Base-by-base conservation (phyloP, 257 asterid species). In the Phtheirospermum japonicum region DNA sequence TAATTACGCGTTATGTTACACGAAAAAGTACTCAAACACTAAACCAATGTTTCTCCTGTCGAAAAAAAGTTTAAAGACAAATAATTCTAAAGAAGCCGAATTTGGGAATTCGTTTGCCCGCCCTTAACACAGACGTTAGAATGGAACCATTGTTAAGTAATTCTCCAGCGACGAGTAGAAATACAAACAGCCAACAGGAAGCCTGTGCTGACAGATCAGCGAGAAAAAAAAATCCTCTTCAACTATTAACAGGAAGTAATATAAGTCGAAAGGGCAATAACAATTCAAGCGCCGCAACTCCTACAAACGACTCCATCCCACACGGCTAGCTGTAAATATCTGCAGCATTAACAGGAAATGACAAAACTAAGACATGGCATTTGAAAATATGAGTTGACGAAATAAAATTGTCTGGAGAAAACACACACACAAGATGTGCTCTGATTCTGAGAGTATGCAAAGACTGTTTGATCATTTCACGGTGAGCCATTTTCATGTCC, bases 301-400 rank as follows among this genome's bases (percentile, higher is more conserved):
- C 75, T 52, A 51, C 65, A 51, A 42, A 49, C 65, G 64, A 52
- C 32, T n/a, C n/a, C 46, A 34, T 11, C 56, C 65, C 33, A 2
- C 66, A 23, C 36, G 52, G 67, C 74, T 76, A 76, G 75, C 80
- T 76, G 73, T 70, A 76, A 23, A 68, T 56, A 71, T 73, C 85
- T 76, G 85, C 82, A 64, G 52, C 46, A 76, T 10, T 33, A 37
- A 26, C 45, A 71, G 18, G 55, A 59, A 65, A 50, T 6, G 11
- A 50, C n/a, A 18, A 19, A 18, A 50, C 7, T 18, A 61, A 67
- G 68, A 39, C 33, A 46, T 10, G 53, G 14, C 5, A 59, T 10
- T 30, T 11, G 26, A 23, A 55, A n/a, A 33, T 8, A 17, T 17
- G 33, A 40, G 64, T 46, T 39, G 20, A 37, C 19, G n/a, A 23